Base-by-base conservation (phyloP, 2,329 filamentous ascomycete genomes). In the Fusarium protoensiforme region DNA sequence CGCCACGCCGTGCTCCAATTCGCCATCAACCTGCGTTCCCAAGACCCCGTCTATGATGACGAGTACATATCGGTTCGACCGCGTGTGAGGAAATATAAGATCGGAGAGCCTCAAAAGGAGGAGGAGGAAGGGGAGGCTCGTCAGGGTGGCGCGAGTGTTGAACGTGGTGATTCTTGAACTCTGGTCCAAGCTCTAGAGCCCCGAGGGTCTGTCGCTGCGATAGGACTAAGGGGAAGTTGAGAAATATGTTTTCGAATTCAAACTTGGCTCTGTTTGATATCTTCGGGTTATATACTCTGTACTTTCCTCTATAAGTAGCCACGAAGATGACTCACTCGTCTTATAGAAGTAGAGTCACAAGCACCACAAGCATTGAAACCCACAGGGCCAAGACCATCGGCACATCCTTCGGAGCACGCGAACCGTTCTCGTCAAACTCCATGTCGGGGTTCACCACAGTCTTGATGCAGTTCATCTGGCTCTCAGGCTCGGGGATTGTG, bases 391-490 rank as follows among this genome's bases (percentile, higher is more conserved):
- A 29, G 4, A 20, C 6, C 46, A n/a, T 51, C 1, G 46, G 27
- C 27, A 51, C 27, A 5, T 8, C 18, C 16, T 18, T 29, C 24
- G n/a, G 16, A 13, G 27, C 16, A 13, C 1, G 5, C 2, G 43
- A 48, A 2, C 16, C 24, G 24, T n/a, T 29, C 27, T 51, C 46
- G 4, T 51, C 46, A 31, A 51, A 51, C 2, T 31, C 24, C 46
- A 51, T 51, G n/a, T 51, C 46, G 4, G 46, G 46, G 7, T 31
- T 51, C 18, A 51, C 51, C 51, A 54, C 51, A 35, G 51, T 39
- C 60, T 71, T 69, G 53, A 71, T 66, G 41, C 69, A 71, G 1
- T 63, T 69, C 59, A 71, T 61, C 29, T 69, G 69, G 38, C 62
- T 65, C 9, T 61, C 36, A 5, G 57, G 58, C 18, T 56, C 48